A percentile compares a stretch with the other conserved stretches of the same genome.
phyloP scores from a whole-genome alignment of 1,139 yeast genomes.

The Zygoascus sp. region DNA sequence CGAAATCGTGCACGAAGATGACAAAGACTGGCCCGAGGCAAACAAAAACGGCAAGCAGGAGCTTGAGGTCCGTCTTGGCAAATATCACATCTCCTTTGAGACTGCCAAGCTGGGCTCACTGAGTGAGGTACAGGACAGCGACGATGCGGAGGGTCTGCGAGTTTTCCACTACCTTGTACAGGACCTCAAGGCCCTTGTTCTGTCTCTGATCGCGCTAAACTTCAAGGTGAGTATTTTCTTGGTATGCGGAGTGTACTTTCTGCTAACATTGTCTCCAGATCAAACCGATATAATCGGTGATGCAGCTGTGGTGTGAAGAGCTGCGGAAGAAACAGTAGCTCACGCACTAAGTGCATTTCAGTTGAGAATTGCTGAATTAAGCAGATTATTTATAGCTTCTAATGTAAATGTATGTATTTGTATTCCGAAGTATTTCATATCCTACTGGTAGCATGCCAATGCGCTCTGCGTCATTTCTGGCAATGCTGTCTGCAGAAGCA shows the following conservation, averaged over 20 bases:
- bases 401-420: no score
- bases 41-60: slow-evolving; percentile 44
- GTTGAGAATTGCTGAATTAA: no score
- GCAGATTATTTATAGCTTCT: no score
- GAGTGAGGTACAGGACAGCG: slow-evolving; percentile 38
- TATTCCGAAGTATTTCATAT: no score
- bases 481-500: no score
- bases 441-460: no score
- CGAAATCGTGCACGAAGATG: slow-evolving; percentile 42
- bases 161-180: slow-evolving; percentile 44
- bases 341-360: no score
- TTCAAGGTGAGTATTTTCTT: slow-evolving; percentile 35
- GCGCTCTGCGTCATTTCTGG: no score
- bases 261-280: slow-evolving; percentile 17
- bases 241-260: neutral
- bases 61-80: slow-evolving; percentile 41
- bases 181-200: slow-evolving; percentile 43
- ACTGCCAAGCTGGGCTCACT: slow-evolving; percentile 42
- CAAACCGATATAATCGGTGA: slow-evolving; percentile 17
- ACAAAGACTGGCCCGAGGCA: slow-evolving; percentile 41
- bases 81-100: slow-evolving; percentile 38
- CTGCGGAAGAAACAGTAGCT: no score
- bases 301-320: no score
- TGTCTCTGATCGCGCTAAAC: slow-evolving; percentile 43
- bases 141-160: slow-evolving; percentile 43